A percentile compares a stretch with the other conserved stretches of the same genome.
Evolutionary conservation across 805 yeast genomes (phyloP).

Genomic region (Lachancea sp.): DNA sequence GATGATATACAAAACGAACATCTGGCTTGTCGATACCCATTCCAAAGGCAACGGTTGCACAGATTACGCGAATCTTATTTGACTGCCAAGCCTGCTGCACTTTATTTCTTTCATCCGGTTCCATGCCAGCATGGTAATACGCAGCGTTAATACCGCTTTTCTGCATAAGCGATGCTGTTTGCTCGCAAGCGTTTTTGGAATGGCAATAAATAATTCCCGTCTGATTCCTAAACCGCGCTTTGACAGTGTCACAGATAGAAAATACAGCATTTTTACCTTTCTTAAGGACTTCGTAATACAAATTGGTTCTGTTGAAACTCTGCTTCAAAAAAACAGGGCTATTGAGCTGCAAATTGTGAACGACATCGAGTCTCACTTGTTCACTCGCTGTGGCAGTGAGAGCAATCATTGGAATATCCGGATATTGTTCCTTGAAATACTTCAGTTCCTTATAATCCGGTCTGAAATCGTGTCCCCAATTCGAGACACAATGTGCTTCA

Average conservation of each 20-base stretch:
- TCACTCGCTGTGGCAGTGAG: slow-evolving; percentile 95
- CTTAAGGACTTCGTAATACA: slow-evolving; percentile 67
- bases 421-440: slow-evolving; percentile 64
- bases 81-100: slow-evolving; percentile 84
- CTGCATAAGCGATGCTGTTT: slow-evolving; percentile 55
- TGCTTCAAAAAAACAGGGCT: slow-evolving; percentile 68
- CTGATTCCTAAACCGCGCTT: slow-evolving; percentile 43
- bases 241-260: slow-evolving; percentile 54
- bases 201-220: slow-evolving; percentile 94
- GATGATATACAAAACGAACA: slow-evolving; percentile 85
- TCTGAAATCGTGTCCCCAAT: slow-evolving; percentile 98
- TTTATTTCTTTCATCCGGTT: slow-evolving; percentile 57
- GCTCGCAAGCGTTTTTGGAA: slow-evolving; percentile 84
- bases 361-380: slow-evolving; percentile 78
- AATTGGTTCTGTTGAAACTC: slow-evolving; percentile 85
- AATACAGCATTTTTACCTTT: slow-evolving; percentile 52
- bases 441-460: slow-evolving; percentile 87
- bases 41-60: slow-evolving; percentile 98
- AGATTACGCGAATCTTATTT: slow-evolving; percentile 65
- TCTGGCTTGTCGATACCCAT: slow-evolving; percentile 99
- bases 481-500: slow-evolving; percentile 96
- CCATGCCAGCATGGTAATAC: slow-evolving; percentile 94
- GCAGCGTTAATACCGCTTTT: slow-evolving; percentile 60
- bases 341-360: slow-evolving; percentile 62
- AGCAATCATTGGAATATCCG: slow-evolving; percentile 87